phyloP scores from a whole-genome alignment of 352 stramenopile species.

The Peronospora tabacina region DNA sequence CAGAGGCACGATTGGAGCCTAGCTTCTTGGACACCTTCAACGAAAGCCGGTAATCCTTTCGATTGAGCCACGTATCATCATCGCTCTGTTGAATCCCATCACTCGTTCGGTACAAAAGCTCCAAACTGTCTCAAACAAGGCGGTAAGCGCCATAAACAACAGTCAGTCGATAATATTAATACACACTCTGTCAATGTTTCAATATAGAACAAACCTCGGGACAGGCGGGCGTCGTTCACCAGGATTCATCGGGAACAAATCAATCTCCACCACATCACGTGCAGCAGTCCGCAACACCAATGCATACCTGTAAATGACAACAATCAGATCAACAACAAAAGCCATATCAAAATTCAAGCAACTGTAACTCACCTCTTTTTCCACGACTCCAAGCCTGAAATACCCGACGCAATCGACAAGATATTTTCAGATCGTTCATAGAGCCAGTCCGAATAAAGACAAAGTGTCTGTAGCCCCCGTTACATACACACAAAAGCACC shows the following conservation, averaged over 20 bases:
- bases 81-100: conserved; percentile 53
- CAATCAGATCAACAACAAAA: neutral
- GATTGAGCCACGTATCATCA: conserved; percentile 58
- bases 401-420: conserved; percentile 60
- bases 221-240: conserved; percentile 63
- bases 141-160: neutral
- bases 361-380: conserved; percentile 49
- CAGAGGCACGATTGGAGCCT: conserved; percentile 52
- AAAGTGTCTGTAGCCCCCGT: conserved; percentile 53
- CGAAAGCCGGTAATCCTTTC: conserved; percentile 59
- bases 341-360: neutral
- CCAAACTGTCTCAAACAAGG: conserved; percentile 20
- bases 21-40: conserved; percentile 55
- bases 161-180: no score
- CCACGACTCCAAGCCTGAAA: conserved; percentile 75
- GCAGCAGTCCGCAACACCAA: conserved; percentile 59
- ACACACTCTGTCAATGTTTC: neutral
- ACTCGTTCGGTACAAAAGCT: conserved; percentile 53
- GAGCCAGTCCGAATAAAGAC: conserved; percentile 74
- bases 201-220: conserved; percentile 31
- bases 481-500: neutral
- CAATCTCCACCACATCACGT: conserved; percentile 59
- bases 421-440: conserved; percentile 78
- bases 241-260: conserved; percentile 71
- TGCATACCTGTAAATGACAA: conserved; percentile 48